A percentile compares a stretch with the other conserved stretches of the same genome.
These are phyloP conservation scores for Coriolopsis trogii DNA, from an alignment of 1,284 basidiomycete species.

Conservation along the genomic window DNA sequence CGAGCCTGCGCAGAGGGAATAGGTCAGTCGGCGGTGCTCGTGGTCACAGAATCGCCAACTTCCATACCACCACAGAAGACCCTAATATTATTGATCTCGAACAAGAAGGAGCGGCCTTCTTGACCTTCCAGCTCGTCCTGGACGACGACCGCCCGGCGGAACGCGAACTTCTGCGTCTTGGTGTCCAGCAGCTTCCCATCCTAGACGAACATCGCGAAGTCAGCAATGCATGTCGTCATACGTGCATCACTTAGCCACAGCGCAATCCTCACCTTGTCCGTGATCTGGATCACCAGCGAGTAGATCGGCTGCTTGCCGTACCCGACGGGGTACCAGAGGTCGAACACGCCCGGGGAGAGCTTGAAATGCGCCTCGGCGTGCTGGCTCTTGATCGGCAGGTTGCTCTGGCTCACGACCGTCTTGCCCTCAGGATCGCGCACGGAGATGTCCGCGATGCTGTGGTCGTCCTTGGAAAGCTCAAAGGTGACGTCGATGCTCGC, in stretches of 20 bases:
- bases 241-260: too few species aligned
- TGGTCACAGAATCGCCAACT: neutral
- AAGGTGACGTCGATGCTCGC: constrained; percentile 52
- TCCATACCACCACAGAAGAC: constrained; percentile 84
- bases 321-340: constrained; percentile 85
- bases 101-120: constrained; percentile 81
- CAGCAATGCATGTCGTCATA: too few species aligned
- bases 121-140: constrained; percentile 77
- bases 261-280: constrained; percentile 44
- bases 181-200: constrained; percentile 52
- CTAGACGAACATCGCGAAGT: too few species aligned
- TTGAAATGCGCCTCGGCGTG: constrained; percentile 48
- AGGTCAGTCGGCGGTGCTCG: constrained; percentile 10
- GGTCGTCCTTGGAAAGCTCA: constrained; percentile 41
- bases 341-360: constrained; percentile 56
- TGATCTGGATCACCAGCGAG: constrained; percentile 54
- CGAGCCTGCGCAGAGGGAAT: constrained; percentile 53
- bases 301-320: constrained; percentile 85
- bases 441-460: constrained; percentile 45
- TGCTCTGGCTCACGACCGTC: constrained; percentile 39
- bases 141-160: constrained; percentile 74
- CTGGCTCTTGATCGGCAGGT: constrained; percentile 43
- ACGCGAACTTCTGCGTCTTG: constrained; percentile 64
- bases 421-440: constrained; percentile 53
- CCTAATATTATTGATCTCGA: constrained; percentile 85